These are phyloP conservation scores for Boletus barrowsii DNA, from an alignment of 768 basidiomycete genomes.

Conservation along the genomic window DNA sequence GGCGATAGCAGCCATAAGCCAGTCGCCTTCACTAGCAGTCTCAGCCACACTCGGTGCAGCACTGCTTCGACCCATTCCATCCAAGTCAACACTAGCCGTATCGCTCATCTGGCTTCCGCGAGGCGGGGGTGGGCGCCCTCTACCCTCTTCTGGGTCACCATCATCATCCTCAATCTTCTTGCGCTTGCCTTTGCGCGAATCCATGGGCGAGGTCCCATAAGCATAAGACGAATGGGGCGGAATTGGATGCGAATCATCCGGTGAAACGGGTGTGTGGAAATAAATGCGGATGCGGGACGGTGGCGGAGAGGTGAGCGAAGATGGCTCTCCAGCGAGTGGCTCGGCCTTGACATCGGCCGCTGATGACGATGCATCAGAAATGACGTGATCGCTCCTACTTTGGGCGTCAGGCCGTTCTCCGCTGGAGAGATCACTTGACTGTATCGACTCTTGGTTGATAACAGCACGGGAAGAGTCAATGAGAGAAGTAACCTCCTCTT, in stretches of 20 bases:
- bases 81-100: slow-evolving; percentile 52
- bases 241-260: slow-evolving; percentile 76
- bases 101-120: slow-evolving; percentile 46
- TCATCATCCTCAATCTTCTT: slow-evolving; percentile 91
- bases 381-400: slow-evolving; percentile 19
- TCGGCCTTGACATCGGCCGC: slow-evolving; percentile 33
- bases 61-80: slow-evolving; percentile 56
- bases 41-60: slow-evolving; percentile 65
- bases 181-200: slow-evolving; percentile 74
- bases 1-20: slow-evolving; percentile 86
- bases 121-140: slow-evolving; percentile 63
- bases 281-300: slow-evolving; percentile 87
- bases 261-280: slow-evolving; percentile 85
- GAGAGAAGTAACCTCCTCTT: slow-evolving; percentile 32
- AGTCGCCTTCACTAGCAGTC: slow-evolving; percentile 72
- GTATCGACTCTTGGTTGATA: slow-evolving; percentile 33
- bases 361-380: slow-evolving; percentile 26
- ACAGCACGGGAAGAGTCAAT: slow-evolving; percentile 31
- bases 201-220: slow-evolving; percentile 44
- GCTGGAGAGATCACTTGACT: slow-evolving; percentile 17
- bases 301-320: slow-evolving; percentile 41
- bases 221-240: slow-evolving; percentile 52
- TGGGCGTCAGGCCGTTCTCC: slow-evolving; percentile 19
- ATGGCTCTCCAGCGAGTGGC: slow-evolving; percentile 26
- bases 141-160: slow-evolving; percentile 71